These are phyloP conservation scores for Podaxis sp. DNA, from an alignment of 768 basidiomycete genomes.

Conservation along the genomic window DNA sequence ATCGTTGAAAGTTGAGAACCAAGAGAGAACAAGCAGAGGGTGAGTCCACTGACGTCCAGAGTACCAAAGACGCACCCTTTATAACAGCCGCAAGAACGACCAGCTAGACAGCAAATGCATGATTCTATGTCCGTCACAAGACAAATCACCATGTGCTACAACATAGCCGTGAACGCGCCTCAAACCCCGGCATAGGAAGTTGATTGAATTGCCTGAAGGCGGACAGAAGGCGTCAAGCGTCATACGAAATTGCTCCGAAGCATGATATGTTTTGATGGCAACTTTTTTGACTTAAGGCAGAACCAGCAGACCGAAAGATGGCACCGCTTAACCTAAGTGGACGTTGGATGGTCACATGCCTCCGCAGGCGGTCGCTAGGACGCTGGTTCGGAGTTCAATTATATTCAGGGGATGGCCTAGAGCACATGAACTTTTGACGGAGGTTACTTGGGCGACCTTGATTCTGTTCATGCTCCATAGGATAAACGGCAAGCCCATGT, in stretches of 20 bases:
- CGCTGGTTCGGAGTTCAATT: background rate
- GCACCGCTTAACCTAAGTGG: background rate
- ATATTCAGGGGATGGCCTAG: background rate
- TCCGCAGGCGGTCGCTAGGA: background rate
- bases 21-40: background rate
- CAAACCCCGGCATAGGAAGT: background rate
- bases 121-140: no score
- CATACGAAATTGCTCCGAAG: conserved; percentile 3
- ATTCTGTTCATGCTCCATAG: background rate
- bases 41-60: background rate
- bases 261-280: background rate
- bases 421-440: background rate
- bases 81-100: background rate
- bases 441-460: background rate
- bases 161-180: conserved; percentile 10
- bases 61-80: background rate
- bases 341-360: background rate
- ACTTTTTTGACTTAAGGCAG: background rate
- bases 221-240: background rate
- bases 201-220: background rate
- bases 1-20: conserved; percentile 1
- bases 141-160: background rate
- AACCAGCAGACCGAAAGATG: background rate
- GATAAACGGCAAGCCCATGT: background rate
- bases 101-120: no score